A percentile compares a stretch with the other conserved stretches of the same genome.
These are phyloP conservation scores for Zygnema cylindricum DNA, from an alignment of 139 green algal species.

Conservation along the genomic window DNA sequence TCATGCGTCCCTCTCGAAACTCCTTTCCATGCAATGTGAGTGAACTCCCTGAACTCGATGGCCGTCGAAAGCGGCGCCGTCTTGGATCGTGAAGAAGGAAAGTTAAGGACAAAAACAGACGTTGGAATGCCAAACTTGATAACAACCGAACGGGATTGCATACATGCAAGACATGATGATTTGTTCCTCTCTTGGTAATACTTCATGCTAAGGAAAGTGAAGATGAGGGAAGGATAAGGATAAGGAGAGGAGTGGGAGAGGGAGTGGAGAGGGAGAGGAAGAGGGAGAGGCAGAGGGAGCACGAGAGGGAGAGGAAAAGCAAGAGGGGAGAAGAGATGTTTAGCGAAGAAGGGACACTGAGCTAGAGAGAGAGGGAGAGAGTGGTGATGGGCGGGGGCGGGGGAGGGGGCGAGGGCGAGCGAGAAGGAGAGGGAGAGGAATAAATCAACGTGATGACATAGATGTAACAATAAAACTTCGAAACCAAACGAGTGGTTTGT, in stretches of 20 bases:
- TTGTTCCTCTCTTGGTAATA: no score
- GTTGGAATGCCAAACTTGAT: no score
- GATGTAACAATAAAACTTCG: not conserved
- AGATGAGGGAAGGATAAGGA: no score
- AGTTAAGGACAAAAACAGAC: not conserved
- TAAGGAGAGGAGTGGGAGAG: not conserved
- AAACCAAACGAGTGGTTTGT: conserved; percentile 11
- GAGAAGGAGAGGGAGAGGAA: not conserved
- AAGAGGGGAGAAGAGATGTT: not conserved
- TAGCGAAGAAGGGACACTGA: not conserved
- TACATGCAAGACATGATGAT: no score
- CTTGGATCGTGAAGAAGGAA: not conserved
- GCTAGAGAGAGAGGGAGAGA: not conserved
- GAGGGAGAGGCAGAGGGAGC: not conserved
- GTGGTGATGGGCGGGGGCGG: not conserved
- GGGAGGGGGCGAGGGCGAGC: not conserved
- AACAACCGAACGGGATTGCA: no score
- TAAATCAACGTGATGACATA: no score
- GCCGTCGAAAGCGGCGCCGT: not conserved
- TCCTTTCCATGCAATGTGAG: not conserved
- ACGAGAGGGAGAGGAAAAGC: not conserved
- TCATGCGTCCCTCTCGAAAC: not conserved
- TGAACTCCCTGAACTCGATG: not conserved
- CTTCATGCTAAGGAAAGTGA: no score
- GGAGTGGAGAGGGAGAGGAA: not conserved